Conservation (phyloP, 768 basidiomycete genomes). For the Lactifluus volemus region DNA sequence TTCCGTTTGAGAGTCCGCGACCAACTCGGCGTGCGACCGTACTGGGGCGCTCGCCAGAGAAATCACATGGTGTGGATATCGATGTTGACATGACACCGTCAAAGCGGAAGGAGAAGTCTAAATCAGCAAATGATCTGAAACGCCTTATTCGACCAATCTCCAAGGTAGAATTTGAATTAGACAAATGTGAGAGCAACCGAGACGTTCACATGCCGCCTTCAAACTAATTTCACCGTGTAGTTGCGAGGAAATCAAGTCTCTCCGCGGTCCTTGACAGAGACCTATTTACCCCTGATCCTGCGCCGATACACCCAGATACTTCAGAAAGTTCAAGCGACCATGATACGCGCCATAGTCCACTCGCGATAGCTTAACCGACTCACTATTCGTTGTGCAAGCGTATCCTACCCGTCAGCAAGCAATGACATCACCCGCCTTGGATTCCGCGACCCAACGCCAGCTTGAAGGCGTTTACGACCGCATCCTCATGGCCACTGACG, state of each 20-base stretch:
- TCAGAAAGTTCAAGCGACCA: conserved; percentile 24
- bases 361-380: conserved; percentile 50
- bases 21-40: conserved; percentile 51
- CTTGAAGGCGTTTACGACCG: conserved; percentile 74
- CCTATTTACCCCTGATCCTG: conserved; percentile 52
- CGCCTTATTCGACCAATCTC: conserved; percentile 60
- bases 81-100: conserved; percentile 44
- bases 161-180: conserved; percentile 55
- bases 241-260: conserved; percentile 19
- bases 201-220: background rate
- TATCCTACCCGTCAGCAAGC: conserved; percentile 43
- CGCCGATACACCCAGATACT: conserved; percentile 32
- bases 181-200: conserved; percentile 39
- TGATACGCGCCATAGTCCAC: conserved; percentile 7
- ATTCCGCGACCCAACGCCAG: conserved; percentile 50
- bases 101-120: conserved; percentile 57
- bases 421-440: conserved; percentile 30
- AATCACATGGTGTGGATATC: conserved; percentile 23
- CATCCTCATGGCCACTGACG: conserved; percentile 73
- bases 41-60: conserved; percentile 52
- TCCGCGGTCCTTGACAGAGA: conserved; percentile 44
- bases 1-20: conserved; percentile 28
- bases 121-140: conserved; percentile 55
- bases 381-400: conserved; percentile 55
- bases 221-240: conserved; percentile 6